These are phyloP conservation scores for Globisporangium nagaii DNA, from an alignment of 352 stramenopile genomes.

Conservation along the genomic window DNA sequence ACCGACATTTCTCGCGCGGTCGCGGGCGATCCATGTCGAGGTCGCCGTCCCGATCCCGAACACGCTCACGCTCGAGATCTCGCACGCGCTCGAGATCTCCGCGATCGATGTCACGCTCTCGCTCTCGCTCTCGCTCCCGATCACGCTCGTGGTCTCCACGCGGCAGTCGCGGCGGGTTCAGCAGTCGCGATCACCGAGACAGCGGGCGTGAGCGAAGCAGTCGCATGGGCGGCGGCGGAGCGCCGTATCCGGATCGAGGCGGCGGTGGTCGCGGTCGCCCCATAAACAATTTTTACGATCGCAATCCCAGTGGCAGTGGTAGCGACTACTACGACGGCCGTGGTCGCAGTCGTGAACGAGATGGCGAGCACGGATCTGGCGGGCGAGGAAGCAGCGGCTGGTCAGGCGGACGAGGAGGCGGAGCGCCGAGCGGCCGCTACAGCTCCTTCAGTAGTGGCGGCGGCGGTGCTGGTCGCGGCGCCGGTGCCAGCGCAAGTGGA, in stretches of 20 bases:
- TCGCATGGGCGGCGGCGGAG: conserved; percentile 25
- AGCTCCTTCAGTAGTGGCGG: conserved; percentile 2
- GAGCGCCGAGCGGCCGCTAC: conserved; percentile 12
- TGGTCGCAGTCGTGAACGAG: conserved; percentile 28
- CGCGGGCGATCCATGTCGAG: conserved; percentile 47
- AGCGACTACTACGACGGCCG: conserved; percentile 28
- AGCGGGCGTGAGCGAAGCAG: conserved; percentile 8
- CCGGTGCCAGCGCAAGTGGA: no score
- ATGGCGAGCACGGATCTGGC: conserved; percentile 19
- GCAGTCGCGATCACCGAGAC: conserved; percentile 4
- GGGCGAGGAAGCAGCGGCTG: conserved; percentile 12
- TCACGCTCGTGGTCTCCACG: conserved; percentile 56
- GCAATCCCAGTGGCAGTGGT: conserved; percentile 13
- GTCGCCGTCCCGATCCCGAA: conserved; percentile 33
- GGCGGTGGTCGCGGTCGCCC: conserved; percentile 10
- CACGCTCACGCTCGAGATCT: conserved; percentile 14
- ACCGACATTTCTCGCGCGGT: conserved; percentile 32
- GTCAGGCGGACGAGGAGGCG: conserved; percentile 9
- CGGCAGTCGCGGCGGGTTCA: conserved; percentile 39
- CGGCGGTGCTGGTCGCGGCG: no score
- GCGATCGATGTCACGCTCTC: conserved; percentile 25
- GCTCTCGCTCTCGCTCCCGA: conserved; percentile 38
- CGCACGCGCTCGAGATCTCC: conserved; percentile 31
- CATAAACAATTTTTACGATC: conserved; percentile 18
- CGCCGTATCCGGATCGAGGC: conserved; percentile 10